Evolutionary conservation across 352 stramenopile species (phyloP).

Genomic region (Hyaloperonospora arabidopsidis): DNA sequence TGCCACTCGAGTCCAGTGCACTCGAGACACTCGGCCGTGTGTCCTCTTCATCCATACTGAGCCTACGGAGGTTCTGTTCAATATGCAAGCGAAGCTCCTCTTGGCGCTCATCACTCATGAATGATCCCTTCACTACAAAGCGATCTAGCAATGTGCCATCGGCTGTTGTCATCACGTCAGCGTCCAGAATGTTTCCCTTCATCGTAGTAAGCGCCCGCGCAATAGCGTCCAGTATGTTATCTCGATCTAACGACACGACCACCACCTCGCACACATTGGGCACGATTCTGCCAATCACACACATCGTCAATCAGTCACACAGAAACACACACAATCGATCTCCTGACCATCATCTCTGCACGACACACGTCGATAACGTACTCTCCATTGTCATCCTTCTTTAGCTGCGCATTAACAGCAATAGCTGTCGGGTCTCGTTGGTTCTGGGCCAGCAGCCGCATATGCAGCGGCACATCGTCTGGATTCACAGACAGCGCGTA

Average conservation of each 20-base stretch:
- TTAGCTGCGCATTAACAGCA: conserved; percentile 72
- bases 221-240: conserved; percentile 77
- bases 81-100: conserved; percentile 59
- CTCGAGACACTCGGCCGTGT: conserved; percentile 15
- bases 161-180: conserved; percentile 80
- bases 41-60: conserved; percentile 50
- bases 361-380: conserved; percentile 24
- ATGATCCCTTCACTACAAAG: conserved; percentile 74
- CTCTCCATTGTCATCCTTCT: conserved; percentile 84
- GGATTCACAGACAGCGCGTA: conserved; percentile 82
- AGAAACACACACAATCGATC: background rate
- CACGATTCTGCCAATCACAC: conserved; percentile 41
- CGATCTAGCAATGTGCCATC: conserved; percentile 74
- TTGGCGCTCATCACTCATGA: conserved; percentile 77
- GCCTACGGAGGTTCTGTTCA: conserved; percentile 61
- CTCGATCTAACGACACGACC: conserved; percentile 66
- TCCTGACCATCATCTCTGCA: background rate
- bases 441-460: conserved; percentile 76
- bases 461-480: conserved; percentile 83
- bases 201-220: conserved; percentile 70
- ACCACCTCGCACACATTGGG: conserved; percentile 77
- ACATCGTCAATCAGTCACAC: conserved; percentile 2
- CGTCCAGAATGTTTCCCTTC: conserved; percentile 82
- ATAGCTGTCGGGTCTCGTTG: conserved; percentile 75
- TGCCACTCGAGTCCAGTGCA: conserved; percentile 12